A percentile compares a stretch with the other conserved stretches of the same genome.
phyloP scores from a whole-genome alignment of 805 yeast species.

The Ogataea allantospora region DNA sequence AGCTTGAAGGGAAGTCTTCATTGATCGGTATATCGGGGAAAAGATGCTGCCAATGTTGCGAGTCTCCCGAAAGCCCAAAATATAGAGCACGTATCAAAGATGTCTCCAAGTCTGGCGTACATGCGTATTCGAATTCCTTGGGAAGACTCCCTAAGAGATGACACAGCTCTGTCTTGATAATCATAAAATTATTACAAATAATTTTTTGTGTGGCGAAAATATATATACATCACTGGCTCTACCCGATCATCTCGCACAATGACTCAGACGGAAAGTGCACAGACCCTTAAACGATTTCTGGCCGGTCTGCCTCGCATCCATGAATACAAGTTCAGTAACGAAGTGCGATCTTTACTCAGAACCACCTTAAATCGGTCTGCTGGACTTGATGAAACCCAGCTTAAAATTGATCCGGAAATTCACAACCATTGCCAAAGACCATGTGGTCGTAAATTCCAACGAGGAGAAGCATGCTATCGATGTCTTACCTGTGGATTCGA shows the following conservation, averaged over 20 bases:
- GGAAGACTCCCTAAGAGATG: slow-evolving; percentile 16
- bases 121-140: slow-evolving; percentile 15
- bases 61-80: slow-evolving; percentile 18
- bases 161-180: slow-evolving; percentile 7
- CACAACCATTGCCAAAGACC: slow-evolving; percentile 60
- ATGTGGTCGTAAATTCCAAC: slow-evolving; percentile 67
- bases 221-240: neutral
- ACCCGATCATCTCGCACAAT: neutral
- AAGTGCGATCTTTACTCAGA: slow-evolving; percentile 36
- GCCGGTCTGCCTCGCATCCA: slow-evolving; percentile 38
- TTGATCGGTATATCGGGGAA: slow-evolving; percentile 19
- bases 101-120: slow-evolving; percentile 20
- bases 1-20: slow-evolving; percentile 24
- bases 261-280: slow-evolving; percentile 8
- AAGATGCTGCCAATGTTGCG: slow-evolving; percentile 13
- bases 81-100: slow-evolving; percentile 18
- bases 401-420: slow-evolving; percentile 24
- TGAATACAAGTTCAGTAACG: slow-evolving; percentile 33
- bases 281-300: slow-evolving; percentile 33
- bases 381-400: slow-evolving; percentile 13
- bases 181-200: slow-evolving; percentile 2
- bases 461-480: slow-evolving; percentile 80
- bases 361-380: slow-evolving; percentile 33
- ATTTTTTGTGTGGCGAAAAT: slow-evolving; percentile 12
- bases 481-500: slow-evolving; percentile 76